Base-by-base conservation (phyloP, 2,329 filamentous ascomycete genomes). In the Aspergillus puulaauensis region DNA sequence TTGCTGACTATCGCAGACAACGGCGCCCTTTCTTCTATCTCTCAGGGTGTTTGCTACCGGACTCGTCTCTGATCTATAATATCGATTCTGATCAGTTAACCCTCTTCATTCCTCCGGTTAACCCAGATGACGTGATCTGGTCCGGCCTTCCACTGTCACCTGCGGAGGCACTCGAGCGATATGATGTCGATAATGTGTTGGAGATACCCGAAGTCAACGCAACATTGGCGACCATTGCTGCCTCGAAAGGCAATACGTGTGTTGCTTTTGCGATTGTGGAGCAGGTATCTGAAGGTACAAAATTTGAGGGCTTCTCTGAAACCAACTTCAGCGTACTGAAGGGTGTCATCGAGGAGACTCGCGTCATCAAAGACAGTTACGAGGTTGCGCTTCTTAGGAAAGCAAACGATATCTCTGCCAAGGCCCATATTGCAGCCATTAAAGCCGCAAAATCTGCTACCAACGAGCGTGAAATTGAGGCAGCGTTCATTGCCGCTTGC, bases 1-100 rank as follows among this genome's bases (percentile, higher is more conserved):
- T 57, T 52, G 55, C n/a, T 31, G 52, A 57, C 35, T 57, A 60
- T 27, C 27, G 21, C 65, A 92, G 91, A 64, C 93, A 97, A 77
- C 90, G 93, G 62, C 88, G 95, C 55, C 90, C 87, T 74, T 99
- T 99, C 79, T 97, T 90, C 84, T 99, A 99, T 76, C 82, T 98
- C 45, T 93, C 91, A 23, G 95, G 95, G 66, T 96, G 87, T 70
- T 83, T 87, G 61, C 82, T 96, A 31, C 84, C 93, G 58, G 92
- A 97, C 75, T 89, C 89, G 68, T 87, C 88, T 71, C 84, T 91
- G 59, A 83, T 88, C 56, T 96, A 97, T 79, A 88, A 96, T 64
- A 88, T 96, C 57, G 80, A 83, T 46, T 82, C 85, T 48, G 83
- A 86, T 63, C 86, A 86, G 66, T 84, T 93, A 41, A 96, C 88